These are phyloP conservation scores for Blastobotrys raffinosifermentans DNA, from an alignment of 1,139 yeast species.

Conservation along the genomic window DNA sequence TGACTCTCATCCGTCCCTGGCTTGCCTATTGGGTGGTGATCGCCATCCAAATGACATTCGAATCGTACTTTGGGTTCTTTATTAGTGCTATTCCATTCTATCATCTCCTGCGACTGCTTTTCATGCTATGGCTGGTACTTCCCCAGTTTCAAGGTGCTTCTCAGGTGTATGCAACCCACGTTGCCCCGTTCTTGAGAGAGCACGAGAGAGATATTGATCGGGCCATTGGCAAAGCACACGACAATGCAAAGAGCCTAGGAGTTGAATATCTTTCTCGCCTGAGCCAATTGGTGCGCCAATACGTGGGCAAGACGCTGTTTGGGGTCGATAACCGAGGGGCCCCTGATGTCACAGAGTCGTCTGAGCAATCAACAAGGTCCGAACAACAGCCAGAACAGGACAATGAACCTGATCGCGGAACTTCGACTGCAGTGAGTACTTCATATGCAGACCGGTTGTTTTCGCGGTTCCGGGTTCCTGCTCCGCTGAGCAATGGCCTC, in stretches of 20 bases:
- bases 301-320: slow-evolving; percentile 12
- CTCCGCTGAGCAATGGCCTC: background rate
- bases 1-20: slow-evolving; percentile 50
- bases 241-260: slow-evolving; percentile 20
- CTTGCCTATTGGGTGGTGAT: slow-evolving; percentile 56
- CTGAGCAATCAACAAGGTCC: slow-evolving; percentile 4
- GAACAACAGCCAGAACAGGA: background rate
- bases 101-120: slow-evolving; percentile 35
- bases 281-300: slow-evolving; percentile 10
- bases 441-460: slow-evolving; percentile 22
- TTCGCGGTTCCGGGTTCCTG: slow-evolving; percentile 26
- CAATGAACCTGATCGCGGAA: slow-evolving; percentile 3
- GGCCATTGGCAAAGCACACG: slow-evolving; percentile 20
- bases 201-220: slow-evolving; percentile 31
- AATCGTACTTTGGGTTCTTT: slow-evolving; percentile 39
- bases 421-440: slow-evolving; percentile 6
- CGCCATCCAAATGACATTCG: slow-evolving; percentile 40
- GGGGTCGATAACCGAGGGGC: slow-evolving; percentile 14
- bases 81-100: slow-evolving; percentile 46
- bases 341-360: background rate
- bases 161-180: slow-evolving; percentile 26
- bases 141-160: slow-evolving; percentile 43
- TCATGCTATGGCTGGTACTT: slow-evolving; percentile 47
- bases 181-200: slow-evolving; percentile 30
- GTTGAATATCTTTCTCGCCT: slow-evolving; percentile 18